phyloP scores from a whole-genome alignment of 805 yeast species.

The Saccharomycopsis microspora region DNA sequence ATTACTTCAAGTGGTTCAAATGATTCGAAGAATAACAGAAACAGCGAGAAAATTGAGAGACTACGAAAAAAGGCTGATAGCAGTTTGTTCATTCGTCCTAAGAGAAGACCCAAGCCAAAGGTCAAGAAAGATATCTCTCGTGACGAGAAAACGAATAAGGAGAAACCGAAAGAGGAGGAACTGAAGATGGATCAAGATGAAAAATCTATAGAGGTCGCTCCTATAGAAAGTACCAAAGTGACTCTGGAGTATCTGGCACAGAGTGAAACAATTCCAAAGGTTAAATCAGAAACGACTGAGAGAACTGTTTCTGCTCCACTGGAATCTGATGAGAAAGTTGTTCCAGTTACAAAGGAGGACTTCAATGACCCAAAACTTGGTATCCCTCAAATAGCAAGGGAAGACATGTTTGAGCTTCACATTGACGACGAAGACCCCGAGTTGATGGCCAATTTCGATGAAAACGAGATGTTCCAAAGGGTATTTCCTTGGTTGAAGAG shows the following conservation, averaged over 20 bases:
- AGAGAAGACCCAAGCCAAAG: too few relatives aligned
- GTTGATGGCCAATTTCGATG: constrained; percentile 9
- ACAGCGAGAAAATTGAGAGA: constrained; percentile 2
- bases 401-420: constrained; percentile 11
- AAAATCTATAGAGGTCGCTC: too few relatives aligned
- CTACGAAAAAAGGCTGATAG: background rate
- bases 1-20: too few relatives aligned
- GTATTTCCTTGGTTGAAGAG: constrained; percentile 15
- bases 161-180: too few relatives aligned
- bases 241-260: too few relatives aligned
- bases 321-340: too few relatives aligned
- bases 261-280: too few relatives aligned
- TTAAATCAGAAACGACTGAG: background rate
- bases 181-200: too few relatives aligned
- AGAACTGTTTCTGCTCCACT: background rate
- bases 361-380: background rate
- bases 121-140: too few relatives aligned
- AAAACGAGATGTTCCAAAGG: constrained; percentile 12
- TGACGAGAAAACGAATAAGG: too few relatives aligned
- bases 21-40: background rate
- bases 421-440: constrained; percentile 6
- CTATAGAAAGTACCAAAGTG: too few relatives aligned
- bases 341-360: background rate
- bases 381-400: constrained; percentile 8
- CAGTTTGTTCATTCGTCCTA: background rate